A percentile compares a stretch with the other conserved stretches of the same genome.
Conservation (phyloP, 495 filamentous ascomycete species). For the Hypoxylon lienhwacheense region DNA sequence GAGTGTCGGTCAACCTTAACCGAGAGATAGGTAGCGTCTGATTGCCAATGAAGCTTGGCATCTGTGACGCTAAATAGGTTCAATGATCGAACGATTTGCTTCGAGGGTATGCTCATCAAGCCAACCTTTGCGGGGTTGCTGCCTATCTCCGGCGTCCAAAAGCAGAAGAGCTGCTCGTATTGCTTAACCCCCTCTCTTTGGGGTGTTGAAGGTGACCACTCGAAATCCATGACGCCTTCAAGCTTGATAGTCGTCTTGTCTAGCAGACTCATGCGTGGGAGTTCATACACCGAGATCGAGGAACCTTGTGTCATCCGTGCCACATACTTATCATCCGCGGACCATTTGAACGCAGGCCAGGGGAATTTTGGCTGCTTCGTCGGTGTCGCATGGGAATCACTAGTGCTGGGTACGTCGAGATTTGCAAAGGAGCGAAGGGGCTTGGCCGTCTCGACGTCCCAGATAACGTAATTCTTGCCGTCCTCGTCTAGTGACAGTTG, state of each 20-base stretch:
- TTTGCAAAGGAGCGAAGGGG: constrained; percentile 90
- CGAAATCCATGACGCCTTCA: constrained; percentile 95
- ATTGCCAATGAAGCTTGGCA: constrained; percentile 97
- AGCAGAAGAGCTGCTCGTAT: constrained; percentile 94
- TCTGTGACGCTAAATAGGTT: constrained; percentile 98
- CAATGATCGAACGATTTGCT: constrained; percentile 86
- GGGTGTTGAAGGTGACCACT: constrained; percentile 87
- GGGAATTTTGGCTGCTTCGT: constrained; percentile 82
- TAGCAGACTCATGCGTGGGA: constrained; percentile 87
- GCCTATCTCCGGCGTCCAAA: constrained; percentile 98
- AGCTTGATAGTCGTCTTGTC: constrained; percentile 90
- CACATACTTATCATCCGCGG: constrained; percentile 93
- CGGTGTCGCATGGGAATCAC: constrained; percentile 38
- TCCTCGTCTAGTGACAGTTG: constrained; percentile 86
- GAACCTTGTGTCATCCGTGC: constrained; percentile 85
- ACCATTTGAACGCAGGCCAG: constrained; percentile 99
- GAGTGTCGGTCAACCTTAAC: constrained; percentile 99
- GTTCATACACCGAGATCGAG: constrained; percentile 91
- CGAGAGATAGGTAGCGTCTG: constrained; percentile 87
- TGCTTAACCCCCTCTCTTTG: constrained; percentile 77
- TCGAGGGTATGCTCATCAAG: constrained; percentile 93
- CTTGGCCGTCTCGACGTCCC: constrained; percentile 91
- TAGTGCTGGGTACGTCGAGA: constrained; percentile 70
- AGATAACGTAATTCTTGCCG: constrained; percentile 98
- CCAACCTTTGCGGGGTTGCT: constrained; percentile 97